Evolutionary conservation across 2,329 filamentous ascomycete species (phyloP), one percentile per base, ranked within the genome.

Genomic region (Curvularia sp.): DNA sequence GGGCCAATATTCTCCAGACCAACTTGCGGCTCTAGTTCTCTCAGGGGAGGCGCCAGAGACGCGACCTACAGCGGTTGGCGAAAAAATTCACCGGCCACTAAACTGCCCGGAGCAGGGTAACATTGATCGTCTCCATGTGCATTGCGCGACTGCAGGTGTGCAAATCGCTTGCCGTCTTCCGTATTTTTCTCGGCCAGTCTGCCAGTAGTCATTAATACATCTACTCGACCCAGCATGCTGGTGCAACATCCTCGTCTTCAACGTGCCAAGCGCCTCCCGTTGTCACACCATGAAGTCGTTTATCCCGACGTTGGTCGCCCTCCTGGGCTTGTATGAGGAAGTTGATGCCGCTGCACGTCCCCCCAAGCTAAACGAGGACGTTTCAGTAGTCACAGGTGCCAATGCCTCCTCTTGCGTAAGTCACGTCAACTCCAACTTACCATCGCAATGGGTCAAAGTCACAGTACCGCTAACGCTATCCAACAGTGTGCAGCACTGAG

Each of bases 401-500:
- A 42, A 25, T 15, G 34, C 57, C 52, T 54, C 41, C 46, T 52
- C 45, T 51, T 60, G 42, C 51, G 61, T 58, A 45, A 36, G 57
- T 59, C 12, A n/a, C 12, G 18, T 39, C 36, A 34, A 34, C 39
- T 36, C 19, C 15, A 25, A 23, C 15, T 18, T 23, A 28, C 39
- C 21, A 53, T 42, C 32, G 5, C 28, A 12, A 34, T 18, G 10
- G 46, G 32, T 51, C 36, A 30, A 27, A 45, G 32, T 51, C 53
- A 34, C 47, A 32, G 38, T 55, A 55, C 32, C 45, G n/a, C 53
- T 64, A 43, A 64, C 53, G 25, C 34, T 43, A 27, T 52, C 10
- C 32, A 34, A 28, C 25, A 71, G 69, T 69, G 66, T 50, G 39
- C 57, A 51, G 56, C 65, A 25, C 54, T 71, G 30, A 47, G 64